phyloP scores from a whole-genome alignment of 78 protist genomes.

The Dictyostelium intermedium region DNA sequence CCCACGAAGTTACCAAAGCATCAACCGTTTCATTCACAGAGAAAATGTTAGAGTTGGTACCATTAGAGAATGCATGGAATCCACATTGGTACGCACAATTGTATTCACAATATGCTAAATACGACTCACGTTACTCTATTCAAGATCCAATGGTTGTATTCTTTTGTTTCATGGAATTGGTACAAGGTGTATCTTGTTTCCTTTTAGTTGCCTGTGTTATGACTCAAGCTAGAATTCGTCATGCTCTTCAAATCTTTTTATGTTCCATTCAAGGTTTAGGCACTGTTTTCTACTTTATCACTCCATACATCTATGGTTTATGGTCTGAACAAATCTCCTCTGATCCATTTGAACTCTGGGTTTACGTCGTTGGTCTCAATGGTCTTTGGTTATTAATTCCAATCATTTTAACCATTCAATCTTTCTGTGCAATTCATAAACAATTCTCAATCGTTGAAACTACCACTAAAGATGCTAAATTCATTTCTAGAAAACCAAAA shows the following conservation, averaged over 20 bases:
- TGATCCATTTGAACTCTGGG: conserved; percentile 81
- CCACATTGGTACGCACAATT: conserved; percentile 64
- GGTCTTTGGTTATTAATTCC: conserved; percentile 74
- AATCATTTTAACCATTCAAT: conserved; percentile 69
- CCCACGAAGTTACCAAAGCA: conserved; percentile 48
- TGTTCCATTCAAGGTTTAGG: conserved; percentile 63
- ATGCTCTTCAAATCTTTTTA: conserved; percentile 79
- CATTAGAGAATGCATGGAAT: conserved; percentile 31
- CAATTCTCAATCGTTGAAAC: neutral
- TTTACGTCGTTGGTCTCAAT: conserved; percentile 77
- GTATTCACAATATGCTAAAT: conserved; percentile 64
- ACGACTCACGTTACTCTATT: conserved; percentile 40
- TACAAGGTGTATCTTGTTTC: conserved; percentile 66
- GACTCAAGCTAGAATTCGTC: conserved; percentile 26
- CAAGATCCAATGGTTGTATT: conserved; percentile 78
- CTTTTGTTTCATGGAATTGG: conserved; percentile 72
- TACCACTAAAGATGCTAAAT: neutral
- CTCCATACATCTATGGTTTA: conserved; percentile 78
- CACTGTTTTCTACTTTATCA: conserved; percentile 78
- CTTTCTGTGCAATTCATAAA: conserved; percentile 35
- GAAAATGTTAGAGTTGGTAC: conserved; percentile 53
- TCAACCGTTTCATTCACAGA: conserved; percentile 26
- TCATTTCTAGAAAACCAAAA: conserved; percentile 6
- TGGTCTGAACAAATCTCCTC: conserved; percentile 62
- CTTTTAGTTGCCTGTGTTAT: conserved; percentile 24